These are phyloP conservation scores for Petasospora fabianii DNA, from an alignment of 1,139 yeast species.

Conservation along the genomic window DNA sequence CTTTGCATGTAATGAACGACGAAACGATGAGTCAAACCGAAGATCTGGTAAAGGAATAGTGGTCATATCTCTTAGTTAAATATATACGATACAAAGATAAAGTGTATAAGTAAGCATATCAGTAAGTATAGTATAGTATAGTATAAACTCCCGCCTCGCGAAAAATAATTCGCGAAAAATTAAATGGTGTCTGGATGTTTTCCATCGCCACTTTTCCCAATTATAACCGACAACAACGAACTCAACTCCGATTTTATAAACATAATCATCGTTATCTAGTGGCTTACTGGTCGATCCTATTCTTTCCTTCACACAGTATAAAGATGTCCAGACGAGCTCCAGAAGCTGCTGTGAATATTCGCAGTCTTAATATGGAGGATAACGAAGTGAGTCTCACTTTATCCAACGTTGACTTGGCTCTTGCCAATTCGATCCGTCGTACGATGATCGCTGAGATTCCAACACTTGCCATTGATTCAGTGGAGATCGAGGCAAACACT, in stretches of 20 bases:
- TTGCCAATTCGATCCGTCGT: conserved; percentile 91
- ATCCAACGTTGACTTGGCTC: conserved; percentile 80
- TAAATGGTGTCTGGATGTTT: conserved; percentile 1
- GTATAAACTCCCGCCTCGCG: no score
- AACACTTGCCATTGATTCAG: conserved; percentile 91
- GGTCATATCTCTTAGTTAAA: no score
- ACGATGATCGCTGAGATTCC: conserved; percentile 96
- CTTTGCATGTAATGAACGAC: conserved; percentile 38
- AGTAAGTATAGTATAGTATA: no score
- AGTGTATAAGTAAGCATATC: no score
- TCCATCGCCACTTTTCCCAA: no score
- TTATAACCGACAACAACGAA: no score
- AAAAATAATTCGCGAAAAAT: neutral
- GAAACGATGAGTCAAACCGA: conserved; percentile 59
- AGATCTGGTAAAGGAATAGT: conserved; percentile 54
- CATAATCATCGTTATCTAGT: no score
- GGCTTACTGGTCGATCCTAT: no score
- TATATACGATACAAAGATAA: no score
- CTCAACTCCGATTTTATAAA: no score
- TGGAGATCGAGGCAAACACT: conserved; percentile 89
- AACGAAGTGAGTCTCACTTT: conserved; percentile 90
- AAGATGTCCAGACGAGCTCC: neutral
- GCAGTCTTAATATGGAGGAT: conserved; percentile 74
- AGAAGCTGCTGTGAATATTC: conserved; percentile 80
- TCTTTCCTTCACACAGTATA: neutral